Evolutionary conservation across 805 yeast genomes (phyloP).

Genomic region (Diddensiella santjacobensis): DNA sequence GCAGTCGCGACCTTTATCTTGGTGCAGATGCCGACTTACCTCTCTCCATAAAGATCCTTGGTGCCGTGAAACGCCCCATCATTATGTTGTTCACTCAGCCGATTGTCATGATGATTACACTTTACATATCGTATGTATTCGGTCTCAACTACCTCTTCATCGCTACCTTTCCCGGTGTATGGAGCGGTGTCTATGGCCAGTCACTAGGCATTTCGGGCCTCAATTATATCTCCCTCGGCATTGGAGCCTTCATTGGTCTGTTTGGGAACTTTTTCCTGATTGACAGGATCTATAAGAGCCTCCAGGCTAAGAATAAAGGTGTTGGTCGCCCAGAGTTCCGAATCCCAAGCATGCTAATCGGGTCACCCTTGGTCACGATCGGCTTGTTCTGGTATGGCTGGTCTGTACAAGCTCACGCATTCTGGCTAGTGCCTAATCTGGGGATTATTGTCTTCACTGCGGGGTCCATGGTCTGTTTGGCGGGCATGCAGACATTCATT

Average conservation of each 20-base stretch:
- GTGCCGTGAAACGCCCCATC: slow-evolving; percentile 5
- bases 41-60: background rate
- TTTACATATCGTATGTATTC: background rate
- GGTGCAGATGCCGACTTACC: slow-evolving; percentile 44
- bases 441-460: slow-evolving; percentile 58
- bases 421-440: slow-evolving; percentile 60
- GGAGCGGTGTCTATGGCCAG: background rate
- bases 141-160: background rate
- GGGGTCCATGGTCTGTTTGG: slow-evolving; percentile 57
- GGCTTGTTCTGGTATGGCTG: slow-evolving; percentile 38
- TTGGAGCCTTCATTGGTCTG: background rate
- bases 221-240: background rate
- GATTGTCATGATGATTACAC: background rate
- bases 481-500: slow-evolving; percentile 57
- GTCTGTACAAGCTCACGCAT: slow-evolving; percentile 54
- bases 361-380: slow-evolving; percentile 42
- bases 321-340: slow-evolving; percentile 58
- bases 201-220: background rate
- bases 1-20: slow-evolving; percentile 78
- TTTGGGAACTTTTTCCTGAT: slow-evolving; percentile 29
- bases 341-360: slow-evolving; percentile 49
- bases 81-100: background rate
- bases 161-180: slow-evolving; percentile 1
- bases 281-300: slow-evolving; percentile 39
- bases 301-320: slow-evolving; percentile 45